A percentile compares a stretch with the other conserved stretches of the same genome.
These are phyloP conservation scores for Talaromyces borbonicus DNA, from an alignment of 495 filamentous ascomycete species.

Conservation along the genomic window DNA sequence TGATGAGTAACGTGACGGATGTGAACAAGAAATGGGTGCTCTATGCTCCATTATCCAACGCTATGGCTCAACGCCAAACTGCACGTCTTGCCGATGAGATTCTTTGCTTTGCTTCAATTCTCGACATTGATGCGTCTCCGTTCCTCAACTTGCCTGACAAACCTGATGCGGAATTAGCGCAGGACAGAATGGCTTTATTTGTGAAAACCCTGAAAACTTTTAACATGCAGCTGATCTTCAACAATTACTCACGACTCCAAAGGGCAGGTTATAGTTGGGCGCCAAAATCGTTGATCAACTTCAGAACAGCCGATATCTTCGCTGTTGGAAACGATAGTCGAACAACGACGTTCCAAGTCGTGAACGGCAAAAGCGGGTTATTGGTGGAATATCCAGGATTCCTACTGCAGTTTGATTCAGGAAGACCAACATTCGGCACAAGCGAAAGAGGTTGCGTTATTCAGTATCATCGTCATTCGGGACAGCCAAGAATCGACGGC, in stretches of 20 bases:
- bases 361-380: constrained; percentile 1
- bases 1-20: neutral
- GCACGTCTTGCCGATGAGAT: constrained; percentile 3
- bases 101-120: constrained; percentile 2
- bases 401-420: neutral
- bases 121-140: neutral
- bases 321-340: neutral
- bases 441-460: neutral
- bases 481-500: neutral
- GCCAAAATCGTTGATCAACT: constrained; percentile 3
- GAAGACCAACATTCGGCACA: constrained; percentile 1
- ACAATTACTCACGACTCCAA: constrained; percentile 3
- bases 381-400: constrained; percentile 2
- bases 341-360: neutral
- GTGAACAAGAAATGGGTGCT: neutral
- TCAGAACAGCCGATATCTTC: neutral
- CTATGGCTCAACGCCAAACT: constrained; percentile 2
- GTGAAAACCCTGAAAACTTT: neutral
- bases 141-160: constrained; percentile 2
- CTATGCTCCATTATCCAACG: neutral
- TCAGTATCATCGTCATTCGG: neutral
- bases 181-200: neutral
- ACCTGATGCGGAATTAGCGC: neutral
- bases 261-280: constrained; percentile 1
- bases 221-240: constrained; percentile 1